Evolutionary conservation across 75 land plant genomes (phyloP).

Genomic region (Pinus tabuliformis): DNA sequence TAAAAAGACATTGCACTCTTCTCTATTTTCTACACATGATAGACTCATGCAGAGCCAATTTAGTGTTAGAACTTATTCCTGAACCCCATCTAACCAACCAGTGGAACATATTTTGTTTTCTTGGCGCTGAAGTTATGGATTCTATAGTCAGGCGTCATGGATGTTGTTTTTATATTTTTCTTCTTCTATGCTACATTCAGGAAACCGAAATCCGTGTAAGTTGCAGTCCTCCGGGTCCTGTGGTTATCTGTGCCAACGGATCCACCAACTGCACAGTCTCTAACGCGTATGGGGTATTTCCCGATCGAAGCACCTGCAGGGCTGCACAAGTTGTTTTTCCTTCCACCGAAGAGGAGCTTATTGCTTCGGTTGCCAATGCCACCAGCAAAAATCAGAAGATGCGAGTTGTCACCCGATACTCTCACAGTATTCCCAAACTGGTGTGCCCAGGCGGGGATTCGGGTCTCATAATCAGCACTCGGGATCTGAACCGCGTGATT

Average conservation of each 20-base stretch:
- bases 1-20: too few species aligned
- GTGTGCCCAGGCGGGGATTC: slow-evolving; percentile 36
- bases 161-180: background rate
- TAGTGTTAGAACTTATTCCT: too few species aligned
- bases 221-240: slow-evolving; percentile 19
- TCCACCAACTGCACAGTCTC: slow-evolving; percentile 22
- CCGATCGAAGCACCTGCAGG: slow-evolving; percentile 41
- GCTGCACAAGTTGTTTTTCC: slow-evolving; percentile 35
- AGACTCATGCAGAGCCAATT: too few species aligned
- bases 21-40: too few species aligned
- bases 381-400: slow-evolving; percentile 28
- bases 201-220: background rate
- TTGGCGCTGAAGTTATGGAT: background rate
- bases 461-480: slow-evolving; percentile 37
- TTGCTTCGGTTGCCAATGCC: slow-evolving; percentile 29
- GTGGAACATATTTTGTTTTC: too few species aligned
- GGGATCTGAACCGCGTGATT: slow-evolving; percentile 10
- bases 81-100: too few species aligned
- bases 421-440: slow-evolving; percentile 50
- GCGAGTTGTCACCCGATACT: slow-evolving; percentile 13
- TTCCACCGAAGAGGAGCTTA: slow-evolving; percentile 27
- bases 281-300: slow-evolving; percentile 34
- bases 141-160: background rate
- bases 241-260: slow-evolving; percentile 4
- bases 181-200: background rate